Evolutionary conservation across 164 flowering plant genomes (phyloP), one percentile per base, ranked within the genome.

Genomic region (Kalanchoe fedtschenkoi): DNA sequence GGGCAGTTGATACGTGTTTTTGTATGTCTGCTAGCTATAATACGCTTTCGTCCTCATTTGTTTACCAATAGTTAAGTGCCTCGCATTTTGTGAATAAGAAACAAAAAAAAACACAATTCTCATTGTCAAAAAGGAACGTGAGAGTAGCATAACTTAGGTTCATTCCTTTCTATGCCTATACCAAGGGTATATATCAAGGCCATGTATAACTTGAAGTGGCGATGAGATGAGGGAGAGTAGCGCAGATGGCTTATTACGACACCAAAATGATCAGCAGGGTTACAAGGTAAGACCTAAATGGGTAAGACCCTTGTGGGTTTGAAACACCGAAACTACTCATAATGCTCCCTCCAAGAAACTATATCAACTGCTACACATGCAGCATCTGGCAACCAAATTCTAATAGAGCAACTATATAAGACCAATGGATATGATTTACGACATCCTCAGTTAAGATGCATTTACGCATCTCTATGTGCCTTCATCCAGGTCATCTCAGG

Each of bases 401-500:
- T 3, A 26, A 51, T 51, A 51, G 26, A 44, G 51, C 51, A 44
- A 15, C 24, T 19, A 19, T 26, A 1, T 44, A 22, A 24, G 2
- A 14, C 56, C 32, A 51, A 22, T 22, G n/a, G n/a, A n/a, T n/a
- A n/a, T 47, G 26, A 22, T n/a, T 26, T 51, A 13, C 32, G 14
- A 28, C 16, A 13, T 26, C 28, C 16, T 10, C 56, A 10, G 30
- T 24, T 51, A 4, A 2, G 16, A 51, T 26, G 32, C 56, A 51
- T 19, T n/a, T 44, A 44, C 56, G 26, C 2, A 26, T 26, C 13
- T 67, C 67, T 75, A 84, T 70, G 78, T 60, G 70, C 63, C 65
- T 60, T 85, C 97, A 63, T 83, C 90, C 37, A 87, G 35, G 41
- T 92, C 98, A 70, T 92, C n/a, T n/a, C 96, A 16, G 98, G 96